Conservation (phyloP, 164 flowering plant species). For the Stephania yunnanensis region DNA sequence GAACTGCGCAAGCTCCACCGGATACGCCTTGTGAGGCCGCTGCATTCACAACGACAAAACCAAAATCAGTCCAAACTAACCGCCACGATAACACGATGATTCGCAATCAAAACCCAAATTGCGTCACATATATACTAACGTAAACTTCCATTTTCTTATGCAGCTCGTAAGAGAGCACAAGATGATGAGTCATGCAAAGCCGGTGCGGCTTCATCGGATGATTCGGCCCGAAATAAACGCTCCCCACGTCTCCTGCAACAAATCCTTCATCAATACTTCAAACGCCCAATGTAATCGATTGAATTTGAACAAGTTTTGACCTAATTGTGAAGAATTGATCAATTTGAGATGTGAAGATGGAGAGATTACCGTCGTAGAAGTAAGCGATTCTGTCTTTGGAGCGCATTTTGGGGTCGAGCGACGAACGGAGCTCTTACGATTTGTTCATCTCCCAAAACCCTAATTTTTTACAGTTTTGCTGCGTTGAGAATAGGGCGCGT, state of each 20-base stretch:
- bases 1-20: slow-evolving; percentile 94
- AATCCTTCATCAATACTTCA: neutral
- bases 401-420: slow-evolving; percentile 38
- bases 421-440: neutral
- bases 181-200: slow-evolving; percentile 97
- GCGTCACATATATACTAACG: slow-evolving; percentile 38
- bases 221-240: slow-evolving; percentile 90
- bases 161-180: slow-evolving; percentile 83
- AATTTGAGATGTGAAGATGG: neutral
- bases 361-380: slow-evolving; percentile 74
- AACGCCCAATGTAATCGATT: neutral
- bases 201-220: slow-evolving; percentile 99
- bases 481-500: neutral
- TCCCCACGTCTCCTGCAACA: slow-evolving; percentile 94
- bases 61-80: neutral
- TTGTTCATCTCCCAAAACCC: slow-evolving; percentile 11
- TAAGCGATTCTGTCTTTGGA: slow-evolving; percentile 81
- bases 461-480: too few relatives aligned
- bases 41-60: slow-evolving; percentile 28
- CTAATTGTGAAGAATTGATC: neutral
- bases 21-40: slow-evolving; percentile 99
- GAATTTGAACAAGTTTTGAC: neutral
- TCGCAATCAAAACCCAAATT: neutral
- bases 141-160: slow-evolving; percentile 98
- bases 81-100: slow-evolving; percentile 2